Conservation (phyloP, 163 green algal genomes). For the Scenedesmus sp. region DNA sequence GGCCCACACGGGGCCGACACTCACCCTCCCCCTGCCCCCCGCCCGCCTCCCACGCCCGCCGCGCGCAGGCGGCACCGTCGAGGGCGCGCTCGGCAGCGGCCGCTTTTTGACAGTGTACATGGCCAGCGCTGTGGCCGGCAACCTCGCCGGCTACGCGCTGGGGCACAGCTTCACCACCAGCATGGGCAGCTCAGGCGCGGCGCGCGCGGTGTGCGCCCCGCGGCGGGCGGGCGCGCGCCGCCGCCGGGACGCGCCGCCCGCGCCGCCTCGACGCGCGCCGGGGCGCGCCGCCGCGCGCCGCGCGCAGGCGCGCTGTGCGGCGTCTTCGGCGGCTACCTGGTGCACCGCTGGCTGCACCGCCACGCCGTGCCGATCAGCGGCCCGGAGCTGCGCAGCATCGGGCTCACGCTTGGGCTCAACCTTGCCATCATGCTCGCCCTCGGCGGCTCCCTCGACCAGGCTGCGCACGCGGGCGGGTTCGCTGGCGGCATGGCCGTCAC, state of each 20-base stretch:
- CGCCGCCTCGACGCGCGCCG: no score
- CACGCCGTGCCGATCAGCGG: neutral
- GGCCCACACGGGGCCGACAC: no score
- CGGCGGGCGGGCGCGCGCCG: no score
- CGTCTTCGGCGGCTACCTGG: conserved; percentile 19
- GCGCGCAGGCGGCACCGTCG: neutral
- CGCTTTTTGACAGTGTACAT: conserved; percentile 21
- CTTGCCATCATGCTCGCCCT: neutral
- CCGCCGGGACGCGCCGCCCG: no score
- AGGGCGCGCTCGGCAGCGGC: neutral
- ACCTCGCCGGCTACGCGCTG: neutral
- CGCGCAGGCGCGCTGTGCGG: conserved; percentile 17
- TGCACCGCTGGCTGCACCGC: conserved; percentile 13
- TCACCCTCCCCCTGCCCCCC: no score
- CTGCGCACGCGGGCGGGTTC: conserved; percentile 17
- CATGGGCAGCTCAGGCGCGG: conserved; percentile 24
- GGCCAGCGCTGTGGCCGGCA: conserved; percentile 17
- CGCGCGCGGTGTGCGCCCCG: no score
- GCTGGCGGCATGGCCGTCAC: neutral
- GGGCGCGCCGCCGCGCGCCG: no score
- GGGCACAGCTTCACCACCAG: neutral
- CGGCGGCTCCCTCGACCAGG: neutral
- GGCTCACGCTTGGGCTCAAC: conserved; percentile 9
- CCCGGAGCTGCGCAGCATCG: conserved; percentile 1
- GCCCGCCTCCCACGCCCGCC: no score